Evolutionary conservation across 2,329 filamentous ascomycete species (phyloP), one percentile per base, ranked within the genome.

Genomic region (Myriosclerotinia duriaeana): DNA sequence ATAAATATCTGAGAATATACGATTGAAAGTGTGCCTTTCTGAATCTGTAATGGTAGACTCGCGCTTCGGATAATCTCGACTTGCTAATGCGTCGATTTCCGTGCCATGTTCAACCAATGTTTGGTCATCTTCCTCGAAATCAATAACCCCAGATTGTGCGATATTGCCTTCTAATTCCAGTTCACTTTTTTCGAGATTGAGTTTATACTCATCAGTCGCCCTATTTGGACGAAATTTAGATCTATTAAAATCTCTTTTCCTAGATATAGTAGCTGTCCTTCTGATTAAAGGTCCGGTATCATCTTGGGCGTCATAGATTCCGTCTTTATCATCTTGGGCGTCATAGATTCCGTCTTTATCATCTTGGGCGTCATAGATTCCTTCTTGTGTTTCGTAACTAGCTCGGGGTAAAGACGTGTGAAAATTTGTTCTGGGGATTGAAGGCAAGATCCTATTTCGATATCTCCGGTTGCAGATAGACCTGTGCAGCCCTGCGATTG

Each of bases 1-100:
- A 56, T 84, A 82, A 54, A 89, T 88, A 63, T 86, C 80, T 62
- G 81, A 79, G 71, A 89, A 89, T 62, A 88, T 84, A 61, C 80
- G 79, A 38, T 83, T 80, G 67, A 85, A 85, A 11, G 79, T 74
- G 9, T 77, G 72, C 9, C 78, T 78, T 73, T 89, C 87, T 0
- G 78, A 74, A 0, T 82, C 82, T 0, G 87, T 89, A 59, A 89
- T 85, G 6, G 85, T 89, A 4, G 81, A 81, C 55, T 75, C 71
- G 64, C 73, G 64, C 1, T 73, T 68, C 12, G 64, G 64, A 55
- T 69, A 63, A 34, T 71, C 34, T 72, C 65, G 60, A 30, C 73
- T 61, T 68, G 66, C 66, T 70, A 71, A 42, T 61, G 69, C 40
- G 60, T 65, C 44, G 70, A 72, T 53, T 67, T 73, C 68, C 71